These are phyloP conservation scores for Zasmidium angulare DNA, from an alignment of 2,329 filamentous ascomycete species.

Conservation along the genomic window DNA sequence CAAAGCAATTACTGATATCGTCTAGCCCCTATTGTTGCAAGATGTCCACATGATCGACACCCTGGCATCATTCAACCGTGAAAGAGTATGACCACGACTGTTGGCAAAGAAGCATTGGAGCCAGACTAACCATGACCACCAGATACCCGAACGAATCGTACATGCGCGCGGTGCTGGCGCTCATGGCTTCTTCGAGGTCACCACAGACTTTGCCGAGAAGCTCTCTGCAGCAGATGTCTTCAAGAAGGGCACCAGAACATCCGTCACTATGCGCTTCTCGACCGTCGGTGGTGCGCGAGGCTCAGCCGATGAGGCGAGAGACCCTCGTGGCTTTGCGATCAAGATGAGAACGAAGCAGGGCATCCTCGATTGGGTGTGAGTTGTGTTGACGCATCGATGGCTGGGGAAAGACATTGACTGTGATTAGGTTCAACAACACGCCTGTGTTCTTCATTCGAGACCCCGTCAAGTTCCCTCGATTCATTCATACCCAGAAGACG, in stretches of 20 bases:
- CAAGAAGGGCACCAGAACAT: slow-evolving; percentile 66
- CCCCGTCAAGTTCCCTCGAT: slow-evolving; percentile 43
- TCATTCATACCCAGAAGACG: slow-evolving; percentile 42
- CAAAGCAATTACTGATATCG: slow-evolving; percentile 39
- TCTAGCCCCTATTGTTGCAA: slow-evolving; percentile 56
- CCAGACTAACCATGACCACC: not conserved
- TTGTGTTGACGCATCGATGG: too few relatives aligned
- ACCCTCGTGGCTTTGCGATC: slow-evolving; percentile 51
- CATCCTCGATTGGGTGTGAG: slow-evolving; percentile 19
- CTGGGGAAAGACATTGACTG: not conserved
- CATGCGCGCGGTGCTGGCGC: slow-evolving; percentile 65
- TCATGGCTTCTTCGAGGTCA: slow-evolving; percentile 56
- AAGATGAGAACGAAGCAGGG: slow-evolving; percentile 53
- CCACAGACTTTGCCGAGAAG: slow-evolving; percentile 37
- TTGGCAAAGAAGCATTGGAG: not conserved
- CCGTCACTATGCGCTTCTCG: slow-evolving; percentile 71
- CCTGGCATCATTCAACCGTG: slow-evolving; percentile 68
- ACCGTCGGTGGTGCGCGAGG: slow-evolving; percentile 78
- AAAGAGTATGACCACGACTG: slow-evolving; percentile 40
- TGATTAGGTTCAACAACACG: slow-evolving; percentile 14
- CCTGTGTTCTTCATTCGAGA: slow-evolving; percentile 46
- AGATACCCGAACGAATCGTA: slow-evolving; percentile 64
- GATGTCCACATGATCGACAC: slow-evolving; percentile 66
- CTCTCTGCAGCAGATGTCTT: slow-evolving; percentile 56
- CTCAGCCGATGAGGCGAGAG: slow-evolving; percentile 58